phyloP scores from a whole-genome alignment of 352 stramenopile species.

The Phytophthora palmivora region DNA sequence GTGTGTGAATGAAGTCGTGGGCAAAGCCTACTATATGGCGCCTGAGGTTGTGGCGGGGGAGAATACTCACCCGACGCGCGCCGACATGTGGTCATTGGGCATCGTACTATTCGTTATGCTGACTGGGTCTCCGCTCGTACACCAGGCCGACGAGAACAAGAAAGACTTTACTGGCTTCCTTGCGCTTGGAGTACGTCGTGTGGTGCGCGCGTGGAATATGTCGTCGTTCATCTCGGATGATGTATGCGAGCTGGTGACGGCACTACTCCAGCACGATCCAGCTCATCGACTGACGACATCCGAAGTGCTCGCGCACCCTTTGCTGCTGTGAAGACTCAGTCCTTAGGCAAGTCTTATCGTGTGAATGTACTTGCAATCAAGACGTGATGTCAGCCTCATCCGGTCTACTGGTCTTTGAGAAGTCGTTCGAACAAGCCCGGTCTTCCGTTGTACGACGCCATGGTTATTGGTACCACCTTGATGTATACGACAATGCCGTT shows the following conservation, averaged over 20 bases:
- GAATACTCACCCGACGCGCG: conserved; percentile 46
- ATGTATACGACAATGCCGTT: too few species aligned
- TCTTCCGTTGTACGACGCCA: too few species aligned
- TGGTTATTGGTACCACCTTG: too few species aligned
- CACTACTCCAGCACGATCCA: conserved; percentile 47
- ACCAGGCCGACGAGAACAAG: conserved; percentile 35
- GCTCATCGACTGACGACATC: conserved; percentile 37
- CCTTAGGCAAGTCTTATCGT: too few species aligned
- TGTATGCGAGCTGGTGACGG: conserved; percentile 34
- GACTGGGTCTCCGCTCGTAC: conserved; percentile 53
- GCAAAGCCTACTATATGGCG: conserved; percentile 66
- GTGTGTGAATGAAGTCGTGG: conserved; percentile 34
- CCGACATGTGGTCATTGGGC: conserved; percentile 75
- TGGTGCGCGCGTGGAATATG: conserved; percentile 61
- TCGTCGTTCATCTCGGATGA: conserved; percentile 25
- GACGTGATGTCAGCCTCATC: too few species aligned
- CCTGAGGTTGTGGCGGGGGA: conserved; percentile 46
- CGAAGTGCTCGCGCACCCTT: conserved; percentile 35
- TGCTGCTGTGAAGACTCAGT: conserved; percentile 11
- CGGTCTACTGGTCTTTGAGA: too few species aligned
- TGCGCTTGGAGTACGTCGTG: conserved; percentile 46
- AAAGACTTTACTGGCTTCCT: conserved; percentile 38
- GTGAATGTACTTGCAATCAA: too few species aligned
- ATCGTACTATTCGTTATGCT: conserved; percentile 76
- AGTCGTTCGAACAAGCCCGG: too few species aligned